Percentiles rank a stretch among this genome's conserved stretches.
These are phyloP conservation scores for Naganishia sp. DNA, from an alignment of 1,284 basidiomycete genomes.

Conservation along the genomic window DNA sequence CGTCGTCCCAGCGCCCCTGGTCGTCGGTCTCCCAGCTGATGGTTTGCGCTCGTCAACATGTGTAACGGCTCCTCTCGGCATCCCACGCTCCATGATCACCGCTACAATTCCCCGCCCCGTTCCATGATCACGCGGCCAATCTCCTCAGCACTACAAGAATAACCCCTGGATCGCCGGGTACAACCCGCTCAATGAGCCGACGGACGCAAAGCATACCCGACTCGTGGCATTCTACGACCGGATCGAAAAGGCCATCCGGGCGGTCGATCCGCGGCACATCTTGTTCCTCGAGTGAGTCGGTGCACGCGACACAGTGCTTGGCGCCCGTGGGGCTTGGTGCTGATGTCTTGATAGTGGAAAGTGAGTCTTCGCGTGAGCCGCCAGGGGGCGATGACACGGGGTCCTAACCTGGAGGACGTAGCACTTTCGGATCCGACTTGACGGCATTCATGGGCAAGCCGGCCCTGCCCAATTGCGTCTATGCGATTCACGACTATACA, in stretches of 20 bases:
- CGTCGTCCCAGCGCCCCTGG: too few relatives aligned
- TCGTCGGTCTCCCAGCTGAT: too few relatives aligned
- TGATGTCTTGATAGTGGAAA: neutral
- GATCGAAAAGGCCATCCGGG: slow-evolving; percentile 64
- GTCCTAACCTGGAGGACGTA: slow-evolving; percentile 42
- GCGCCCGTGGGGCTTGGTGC: neutral
- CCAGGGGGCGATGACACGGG: neutral
- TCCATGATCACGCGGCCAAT: too few relatives aligned
- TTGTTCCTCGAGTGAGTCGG: slow-evolving; percentile 44
- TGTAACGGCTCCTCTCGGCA: too few relatives aligned
- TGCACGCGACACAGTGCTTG: neutral
- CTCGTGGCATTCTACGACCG: slow-evolving; percentile 66
- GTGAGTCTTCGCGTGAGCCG: neutral
- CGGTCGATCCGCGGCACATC: slow-evolving; percentile 65
- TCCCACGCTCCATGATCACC: too few relatives aligned
- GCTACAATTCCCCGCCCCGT: too few relatives aligned
- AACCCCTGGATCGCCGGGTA: slow-evolving; percentile 68
- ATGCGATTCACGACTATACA: slow-evolving; percentile 74
- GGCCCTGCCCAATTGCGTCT: slow-evolving; percentile 62
- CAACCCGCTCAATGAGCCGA: slow-evolving; percentile 75
- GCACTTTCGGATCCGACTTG: slow-evolving; percentile 74
- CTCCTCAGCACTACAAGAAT: slow-evolving; percentile 61
- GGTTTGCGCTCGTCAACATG: too few relatives aligned
- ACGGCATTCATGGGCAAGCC: slow-evolving; percentile 64
- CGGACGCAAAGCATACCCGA: slow-evolving; percentile 58